Percentiles rank a stretch among this genome's conserved stretches.
These are phyloP conservation scores for Tuber indicum DNA, from an alignment of 495 filamentous ascomycete genomes.

Conservation along the genomic window DNA sequence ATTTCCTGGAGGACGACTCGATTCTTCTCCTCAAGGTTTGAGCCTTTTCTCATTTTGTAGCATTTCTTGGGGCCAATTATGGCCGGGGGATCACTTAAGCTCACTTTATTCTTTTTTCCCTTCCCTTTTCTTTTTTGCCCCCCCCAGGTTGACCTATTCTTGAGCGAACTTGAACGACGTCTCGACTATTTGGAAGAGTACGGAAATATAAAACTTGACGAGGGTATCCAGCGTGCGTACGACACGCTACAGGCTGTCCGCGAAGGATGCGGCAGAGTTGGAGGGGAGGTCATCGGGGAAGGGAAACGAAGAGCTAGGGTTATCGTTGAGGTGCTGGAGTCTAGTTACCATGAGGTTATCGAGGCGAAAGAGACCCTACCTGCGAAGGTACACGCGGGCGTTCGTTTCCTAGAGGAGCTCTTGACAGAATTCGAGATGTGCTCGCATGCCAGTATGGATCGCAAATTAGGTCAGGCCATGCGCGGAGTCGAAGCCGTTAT, in stretches of 20 bases:
- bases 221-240: slow-evolving; percentile 73
- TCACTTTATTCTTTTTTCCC: not conserved
- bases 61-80: not conserved
- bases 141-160: slow-evolving; percentile 73
- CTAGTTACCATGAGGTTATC: slow-evolving; percentile 79
- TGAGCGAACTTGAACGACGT: slow-evolving; percentile 77
- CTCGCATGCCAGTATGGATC: slow-evolving; percentile 73
- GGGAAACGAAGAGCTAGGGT: slow-evolving; percentile 76
- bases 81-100: not conserved
- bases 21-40: slow-evolving; percentile 39
- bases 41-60: slow-evolving; percentile 2
- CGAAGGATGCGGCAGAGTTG: slow-evolving; percentile 80
- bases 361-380: slow-evolving; percentile 78
- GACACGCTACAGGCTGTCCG: slow-evolving; percentile 78
- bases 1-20: slow-evolving; percentile 36
- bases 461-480: slow-evolving; percentile 63
- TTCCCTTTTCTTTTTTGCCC: not conserved
- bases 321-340: slow-evolving; percentile 90
- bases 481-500: slow-evolving; percentile 78
- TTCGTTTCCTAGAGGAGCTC: slow-evolving; percentile 77
- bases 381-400: slow-evolving; percentile 80
- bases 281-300: slow-evolving; percentile 80
- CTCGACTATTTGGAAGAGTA: slow-evolving; percentile 86
- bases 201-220: slow-evolving; percentile 72
- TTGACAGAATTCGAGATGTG: slow-evolving; percentile 74